Conservation (phyloP, 495 filamentous ascomycete species). For the Neurospora sp. region DNA sequence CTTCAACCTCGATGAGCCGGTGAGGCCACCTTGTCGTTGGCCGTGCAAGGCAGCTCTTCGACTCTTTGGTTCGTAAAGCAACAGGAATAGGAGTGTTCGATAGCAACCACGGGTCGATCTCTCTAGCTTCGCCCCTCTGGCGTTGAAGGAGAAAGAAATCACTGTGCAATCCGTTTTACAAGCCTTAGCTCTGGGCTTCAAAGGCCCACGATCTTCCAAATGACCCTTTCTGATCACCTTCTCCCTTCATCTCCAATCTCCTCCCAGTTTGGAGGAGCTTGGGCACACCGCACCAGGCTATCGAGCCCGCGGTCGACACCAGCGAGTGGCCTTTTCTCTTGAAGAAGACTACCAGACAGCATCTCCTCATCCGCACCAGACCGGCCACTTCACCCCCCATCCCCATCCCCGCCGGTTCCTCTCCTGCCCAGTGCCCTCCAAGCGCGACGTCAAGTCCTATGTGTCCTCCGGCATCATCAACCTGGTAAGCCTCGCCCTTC, state of each 20-base stretch:
- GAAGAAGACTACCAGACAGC: too few species aligned
- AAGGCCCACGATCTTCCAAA: too few species aligned
- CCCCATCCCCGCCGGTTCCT: slow-evolving; percentile 27
- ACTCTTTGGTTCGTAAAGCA: slow-evolving; percentile 40
- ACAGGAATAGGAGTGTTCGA: slow-evolving; percentile 32
- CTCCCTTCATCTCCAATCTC: too few species aligned
- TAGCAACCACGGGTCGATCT: slow-evolving; percentile 41
- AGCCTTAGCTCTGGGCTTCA: slow-evolving; percentile 26
- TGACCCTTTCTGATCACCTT: too few species aligned
- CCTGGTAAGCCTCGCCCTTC: slow-evolving; percentile 10
- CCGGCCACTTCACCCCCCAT: too few species aligned
- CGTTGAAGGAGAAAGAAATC: slow-evolving; percentile 13
- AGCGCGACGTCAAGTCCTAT: slow-evolving; percentile 89
- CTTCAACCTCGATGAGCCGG: slow-evolving; percentile 53
- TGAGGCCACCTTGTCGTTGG: slow-evolving; percentile 53
- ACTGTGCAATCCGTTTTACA: slow-evolving; percentile 14
- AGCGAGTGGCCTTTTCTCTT: too few species aligned
- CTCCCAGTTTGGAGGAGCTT: too few species aligned
- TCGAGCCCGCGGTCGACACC: too few species aligned
- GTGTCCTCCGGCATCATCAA: slow-evolving; percentile 95
- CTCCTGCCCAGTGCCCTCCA: slow-evolving; percentile 58
- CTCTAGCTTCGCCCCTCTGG: slow-evolving; percentile 29
- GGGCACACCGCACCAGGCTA: too few species aligned
- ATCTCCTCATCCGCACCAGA: too few species aligned
- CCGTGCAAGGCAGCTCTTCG: slow-evolving; percentile 50